Percentiles rank a stretch among this genome's conserved stretches.
Evolutionary conservation across 306 rosid species (phyloP).

Genomic region (Quercus glauca): DNA sequence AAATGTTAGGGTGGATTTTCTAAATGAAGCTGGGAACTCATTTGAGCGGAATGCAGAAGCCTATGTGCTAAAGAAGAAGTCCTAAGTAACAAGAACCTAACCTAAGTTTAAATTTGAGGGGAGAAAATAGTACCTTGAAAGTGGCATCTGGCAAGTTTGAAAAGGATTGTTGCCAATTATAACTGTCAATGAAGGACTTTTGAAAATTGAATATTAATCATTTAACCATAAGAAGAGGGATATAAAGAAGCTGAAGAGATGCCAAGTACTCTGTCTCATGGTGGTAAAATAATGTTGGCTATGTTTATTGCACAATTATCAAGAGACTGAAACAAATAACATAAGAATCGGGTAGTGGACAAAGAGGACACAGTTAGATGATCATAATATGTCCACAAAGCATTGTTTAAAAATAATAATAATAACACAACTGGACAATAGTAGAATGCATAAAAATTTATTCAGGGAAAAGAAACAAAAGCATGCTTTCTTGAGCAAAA

Average conservation of each 20-base stretch:
- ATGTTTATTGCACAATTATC: too few relatives aligned
- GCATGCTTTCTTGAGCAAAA: too few relatives aligned
- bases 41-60: not conserved
- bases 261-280: constrained; percentile 39
- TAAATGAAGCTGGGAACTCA: too few relatives aligned
- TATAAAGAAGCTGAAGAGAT: constrained; percentile 74
- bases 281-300: too few relatives aligned
- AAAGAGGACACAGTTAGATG: constrained; percentile 9
- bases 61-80: not conserved
- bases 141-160: constrained; percentile 87
- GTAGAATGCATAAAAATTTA: too few relatives aligned
- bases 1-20: too few relatives aligned
- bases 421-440: too few relatives aligned
- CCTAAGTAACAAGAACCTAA: not conserved
- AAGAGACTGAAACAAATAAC: not conserved
- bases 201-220: not conserved
- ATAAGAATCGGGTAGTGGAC: not conserved
- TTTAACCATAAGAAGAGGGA: constrained; percentile 13
- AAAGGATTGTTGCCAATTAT: constrained; percentile 69
- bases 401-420: too few relatives aligned
- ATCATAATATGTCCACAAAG: too few relatives aligned
- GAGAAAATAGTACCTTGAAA: constrained; percentile 64
- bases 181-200: constrained; percentile 26
- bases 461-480: too few relatives aligned
- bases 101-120: not conserved